phyloP scores from a whole-genome alignment of 2,329 filamentous ascomycete genomes.

The Chrysoporthe deuterocubensis region DNA sequence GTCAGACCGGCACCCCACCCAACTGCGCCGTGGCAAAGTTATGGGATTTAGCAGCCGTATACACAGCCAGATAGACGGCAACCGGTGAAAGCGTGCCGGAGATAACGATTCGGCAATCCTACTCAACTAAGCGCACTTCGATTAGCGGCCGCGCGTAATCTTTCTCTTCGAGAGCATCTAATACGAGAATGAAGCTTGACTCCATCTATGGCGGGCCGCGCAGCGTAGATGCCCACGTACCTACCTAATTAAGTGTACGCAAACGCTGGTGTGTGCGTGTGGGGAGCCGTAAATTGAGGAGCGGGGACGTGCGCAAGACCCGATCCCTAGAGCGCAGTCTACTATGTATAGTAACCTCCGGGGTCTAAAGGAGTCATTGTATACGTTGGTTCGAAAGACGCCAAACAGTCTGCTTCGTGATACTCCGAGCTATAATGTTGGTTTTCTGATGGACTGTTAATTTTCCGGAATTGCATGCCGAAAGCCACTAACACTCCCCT shows the following conservation, averaged over 20 bases:
- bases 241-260: neutral
- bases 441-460: neutral
- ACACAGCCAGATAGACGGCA: neutral
- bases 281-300: neutral
- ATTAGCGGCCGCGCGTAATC: neutral
- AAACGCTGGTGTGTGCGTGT: neutral
- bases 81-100: neutral
- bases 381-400: neutral
- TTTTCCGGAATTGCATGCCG: neutral
- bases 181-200: neutral
- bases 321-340: neutral
- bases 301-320: neutral
- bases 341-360: neutral
- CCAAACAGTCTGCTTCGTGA: neutral
- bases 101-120: constrained; percentile 1
- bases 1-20: neutral
- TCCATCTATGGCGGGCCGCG: neutral
- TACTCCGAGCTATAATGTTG: neutral
- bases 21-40: neutral
- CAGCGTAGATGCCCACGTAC: neutral
- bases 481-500: neutral
- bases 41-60: neutral
- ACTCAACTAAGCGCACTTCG: neutral
- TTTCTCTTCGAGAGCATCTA: neutral
- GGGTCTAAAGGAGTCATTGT: neutral